Conservation (phyloP, 2,329 filamentous ascomycete species). For the Achaetomium macrosporum region DNA sequence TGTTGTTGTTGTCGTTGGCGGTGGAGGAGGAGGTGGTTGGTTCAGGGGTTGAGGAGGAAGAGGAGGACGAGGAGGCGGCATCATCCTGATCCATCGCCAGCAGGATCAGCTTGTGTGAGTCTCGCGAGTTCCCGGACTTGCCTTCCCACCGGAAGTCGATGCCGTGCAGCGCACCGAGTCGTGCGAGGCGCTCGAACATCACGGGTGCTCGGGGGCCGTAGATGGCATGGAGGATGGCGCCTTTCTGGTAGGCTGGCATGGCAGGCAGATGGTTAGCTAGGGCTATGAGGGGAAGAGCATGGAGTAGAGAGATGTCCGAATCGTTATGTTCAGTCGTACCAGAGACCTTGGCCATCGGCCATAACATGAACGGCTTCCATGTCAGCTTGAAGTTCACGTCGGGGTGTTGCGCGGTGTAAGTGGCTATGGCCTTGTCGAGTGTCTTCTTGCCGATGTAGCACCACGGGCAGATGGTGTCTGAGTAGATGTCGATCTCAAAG, state of each 20-base stretch:
- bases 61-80: background rate
- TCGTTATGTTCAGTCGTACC: slow-evolving; percentile 9
- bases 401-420: slow-evolving; percentile 36
- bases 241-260: slow-evolving; percentile 2
- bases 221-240: slow-evolving; percentile 25
- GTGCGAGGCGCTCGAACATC: slow-evolving; percentile 30
- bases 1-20: background rate
- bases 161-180: slow-evolving; percentile 31
- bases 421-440: slow-evolving; percentile 40
- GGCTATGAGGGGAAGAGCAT: background rate
- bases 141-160: slow-evolving; percentile 39
- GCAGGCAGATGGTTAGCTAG: background rate
- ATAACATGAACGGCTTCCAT: slow-evolving; percentile 44
- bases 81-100: slow-evolving; percentile 29
- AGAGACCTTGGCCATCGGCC: slow-evolving; percentile 30
- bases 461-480: slow-evolving; percentile 48
- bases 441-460: slow-evolving; percentile 45
- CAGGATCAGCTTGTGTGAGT: slow-evolving; percentile 43
- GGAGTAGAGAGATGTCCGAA: background rate
- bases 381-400: slow-evolving; percentile 41
- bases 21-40: background rate
- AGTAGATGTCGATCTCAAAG: slow-evolving; percentile 39
- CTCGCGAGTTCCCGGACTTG: slow-evolving; percentile 38
- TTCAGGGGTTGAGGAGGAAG: background rate
- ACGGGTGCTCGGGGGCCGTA: slow-evolving; percentile 27